These are phyloP conservation scores for Alternaria burnsii DNA, from an alignment of 2,329 filamentous ascomycete species.

Conservation along the genomic window DNA sequence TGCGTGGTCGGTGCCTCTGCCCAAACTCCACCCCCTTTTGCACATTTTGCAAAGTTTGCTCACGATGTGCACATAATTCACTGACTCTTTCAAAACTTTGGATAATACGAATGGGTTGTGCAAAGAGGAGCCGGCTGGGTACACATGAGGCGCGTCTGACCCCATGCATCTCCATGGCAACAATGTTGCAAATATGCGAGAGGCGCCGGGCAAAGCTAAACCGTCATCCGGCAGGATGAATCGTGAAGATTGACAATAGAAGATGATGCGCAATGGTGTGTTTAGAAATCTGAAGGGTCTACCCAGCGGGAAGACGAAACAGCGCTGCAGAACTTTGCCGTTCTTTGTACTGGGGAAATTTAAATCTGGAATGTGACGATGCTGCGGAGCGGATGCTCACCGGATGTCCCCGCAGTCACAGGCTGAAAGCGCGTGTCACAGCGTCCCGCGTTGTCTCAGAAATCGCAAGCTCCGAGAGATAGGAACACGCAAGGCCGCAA, in stretches of 20 bases:
- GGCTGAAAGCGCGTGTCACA: slow-evolving; percentile 12
- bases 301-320: slow-evolving; percentile 8
- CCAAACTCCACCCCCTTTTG: slow-evolving; percentile 17
- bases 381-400: slow-evolving; percentile 4
- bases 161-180: slow-evolving; percentile 21
- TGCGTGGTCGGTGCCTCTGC: slow-evolving; percentile 16
- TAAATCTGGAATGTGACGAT: slow-evolving; percentile 4
- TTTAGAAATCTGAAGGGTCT: slow-evolving; percentile 8
- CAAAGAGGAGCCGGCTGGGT: slow-evolving; percentile 12
- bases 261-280: slow-evolving; percentile 2
- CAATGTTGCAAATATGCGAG: slow-evolving; percentile 5
- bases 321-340: neutral
- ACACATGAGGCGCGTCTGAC: slow-evolving; percentile 19
- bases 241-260: slow-evolving; percentile 3
- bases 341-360: neutral
- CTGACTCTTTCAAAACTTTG: slow-evolving; percentile 2
- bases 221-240: neutral
- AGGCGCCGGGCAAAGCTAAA: slow-evolving; percentile 2
- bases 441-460: slow-evolving; percentile 19
- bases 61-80: neutral
- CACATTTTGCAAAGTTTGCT: slow-evolving; percentile 8
- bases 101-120: slow-evolving; percentile 9
- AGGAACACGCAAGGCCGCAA: slow-evolving; percentile 9
- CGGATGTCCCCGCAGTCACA: slow-evolving; percentile 16
- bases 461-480: slow-evolving; percentile 8